Base-by-base conservation (phyloP, 73 alveolate genomes). In the Tetrahymena borealis region DNA sequence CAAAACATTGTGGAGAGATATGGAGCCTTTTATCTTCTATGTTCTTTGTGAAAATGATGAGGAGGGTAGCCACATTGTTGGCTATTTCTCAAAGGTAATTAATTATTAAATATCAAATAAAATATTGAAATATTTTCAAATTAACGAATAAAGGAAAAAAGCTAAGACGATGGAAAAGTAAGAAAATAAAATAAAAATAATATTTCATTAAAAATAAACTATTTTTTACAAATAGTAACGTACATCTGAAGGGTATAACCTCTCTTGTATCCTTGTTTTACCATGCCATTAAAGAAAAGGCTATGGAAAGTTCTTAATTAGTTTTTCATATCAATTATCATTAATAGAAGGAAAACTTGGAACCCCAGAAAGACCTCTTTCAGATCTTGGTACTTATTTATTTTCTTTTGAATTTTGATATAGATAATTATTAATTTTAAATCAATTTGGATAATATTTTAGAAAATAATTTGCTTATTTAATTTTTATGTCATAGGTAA, bases 201-300 rank as follows among this genome's bases (percentile, higher is more conserved):
- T 77, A 8, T 77, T 79, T 79, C 10, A 92, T 0, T 10, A 7
- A 5, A 60, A 60, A 7, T 5, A 41, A 41, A 18, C 16, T 0
- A 41, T 60, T 60, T 60, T 60, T 13, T 60, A 18, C 28, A 60
- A 60, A n/a, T n/a, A 92, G 77, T 78, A 92, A 90, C 90, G 43
- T 85, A 90, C 91, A 38, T 37, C 92, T 5, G 96, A 93, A 36
- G 96, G 91, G 13, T 93, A 91, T 24, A 93, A 93, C 37, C 79
- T 93, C 32, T 90, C 95, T 5, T 93, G 96, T 36, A 93, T 93
- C 11, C 85, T 93, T 36, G 91, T 90, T 38, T 24, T 94, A 39
- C 99, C 99, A 0, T 99, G 98, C 43, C 97, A 96, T 91, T 98
- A 98, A 91, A 95, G 97, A 93, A 96, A 96, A 94, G 99, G 99